Evolutionary conservation across 1,284 basidiomycete genomes (phyloP), one percentile per base, ranked within the genome.

Genomic region (Ceratobasidium sp.): DNA sequence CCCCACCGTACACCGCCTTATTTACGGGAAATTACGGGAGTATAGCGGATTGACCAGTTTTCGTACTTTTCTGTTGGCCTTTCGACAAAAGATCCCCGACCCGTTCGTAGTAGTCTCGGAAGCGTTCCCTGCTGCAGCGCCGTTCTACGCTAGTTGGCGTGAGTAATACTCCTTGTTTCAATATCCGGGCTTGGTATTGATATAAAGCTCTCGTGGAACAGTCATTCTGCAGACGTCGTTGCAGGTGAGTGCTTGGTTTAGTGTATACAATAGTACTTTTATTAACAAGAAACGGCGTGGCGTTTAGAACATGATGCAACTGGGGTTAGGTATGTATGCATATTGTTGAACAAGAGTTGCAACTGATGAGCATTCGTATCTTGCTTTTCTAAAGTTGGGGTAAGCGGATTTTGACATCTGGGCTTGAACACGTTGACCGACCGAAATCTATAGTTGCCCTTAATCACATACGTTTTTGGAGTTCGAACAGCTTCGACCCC

Each of bases 21-120:
- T 33, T 61, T 15, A 6, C 28, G 28, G 33, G 10, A 12, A 38
- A 23, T 3, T n/a, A 7, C 66, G 38, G 65, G n/a, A 48, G 40
- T 95, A 93, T 81, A 91, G 96, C 65, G 96, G 96, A 6, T 92
- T 92, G 26, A 89, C 91, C 1, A 90, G 93, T 0, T 86, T 97
- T 78, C 91, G 94, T 82, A 91, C 92, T 0, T 89, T 95, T 81
- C 84, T 94, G 73, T 85, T 89, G 46, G 90, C 89, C 6, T 90
- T 93, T 83, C 87, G 85, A 40, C 59, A 74, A 77, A 70, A 79
- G 1, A 77, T 84, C 0, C 81, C 84, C 44, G 59, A 74, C 23
- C 70, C 70, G 10, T 74, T 83, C 68, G 33, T 20, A 42, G 81
- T 82, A 54, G 81, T 85, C 28, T 84, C 83, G 0, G 80, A 78